A percentile compares a stretch with the other conserved stretches of the same genome.
phyloP scores from a whole-genome alignment of 176 grass and related monocot genomes.

The Otatea glauca region DNA sequence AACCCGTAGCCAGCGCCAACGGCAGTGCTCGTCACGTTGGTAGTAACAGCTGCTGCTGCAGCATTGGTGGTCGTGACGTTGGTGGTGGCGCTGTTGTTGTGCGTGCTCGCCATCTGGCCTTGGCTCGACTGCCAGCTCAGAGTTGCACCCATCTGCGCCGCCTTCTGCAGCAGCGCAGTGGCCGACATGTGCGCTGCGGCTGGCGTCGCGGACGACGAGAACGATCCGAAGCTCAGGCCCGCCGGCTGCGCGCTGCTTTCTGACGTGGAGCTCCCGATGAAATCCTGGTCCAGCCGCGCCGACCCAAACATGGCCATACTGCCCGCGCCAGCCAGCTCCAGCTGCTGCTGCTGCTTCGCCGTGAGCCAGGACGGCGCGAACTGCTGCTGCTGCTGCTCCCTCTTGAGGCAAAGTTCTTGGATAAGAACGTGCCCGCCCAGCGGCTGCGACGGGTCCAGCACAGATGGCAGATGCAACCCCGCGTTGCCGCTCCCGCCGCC shows the following conservation, averaged over 20 bases:
- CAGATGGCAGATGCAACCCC: constrained; percentile 28
- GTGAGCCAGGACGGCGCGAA: constrained; percentile 42
- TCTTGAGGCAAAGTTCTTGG: constrained; percentile 59
- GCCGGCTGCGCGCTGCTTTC: constrained; percentile 45
- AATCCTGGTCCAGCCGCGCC: constrained; percentile 54
- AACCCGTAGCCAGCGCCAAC: constrained; percentile 35
- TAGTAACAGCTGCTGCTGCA: constrained; percentile 38
- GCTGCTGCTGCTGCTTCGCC: constrained; percentile 45
- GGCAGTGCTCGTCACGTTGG: constrained; percentile 36
- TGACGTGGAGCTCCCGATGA: constrained; percentile 47
- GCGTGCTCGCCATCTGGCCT: constrained; percentile 70
- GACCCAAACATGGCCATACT: constrained; percentile 47
- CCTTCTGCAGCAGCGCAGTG: constrained; percentile 96
- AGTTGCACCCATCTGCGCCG: constrained; percentile 93
- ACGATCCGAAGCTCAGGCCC: constrained; percentile 41
- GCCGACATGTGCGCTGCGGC: constrained; percentile 81
- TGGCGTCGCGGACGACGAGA: constrained; percentile 24
- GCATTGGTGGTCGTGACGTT: constrained; percentile 10
- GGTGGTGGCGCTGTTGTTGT: constrained; percentile 39
- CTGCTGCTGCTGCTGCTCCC: constrained; percentile 60
- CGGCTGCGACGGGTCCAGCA: constrained; percentile 41
- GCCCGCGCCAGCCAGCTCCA: constrained; percentile 30
- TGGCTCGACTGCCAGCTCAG: constrained; percentile 69
- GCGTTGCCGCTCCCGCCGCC: background rate
- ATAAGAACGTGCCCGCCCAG: constrained; percentile 36